These are phyloP conservation scores for Nevesoporus exiguus DNA, from an alignment of 768 basidiomycete species.

Conservation along the genomic window DNA sequence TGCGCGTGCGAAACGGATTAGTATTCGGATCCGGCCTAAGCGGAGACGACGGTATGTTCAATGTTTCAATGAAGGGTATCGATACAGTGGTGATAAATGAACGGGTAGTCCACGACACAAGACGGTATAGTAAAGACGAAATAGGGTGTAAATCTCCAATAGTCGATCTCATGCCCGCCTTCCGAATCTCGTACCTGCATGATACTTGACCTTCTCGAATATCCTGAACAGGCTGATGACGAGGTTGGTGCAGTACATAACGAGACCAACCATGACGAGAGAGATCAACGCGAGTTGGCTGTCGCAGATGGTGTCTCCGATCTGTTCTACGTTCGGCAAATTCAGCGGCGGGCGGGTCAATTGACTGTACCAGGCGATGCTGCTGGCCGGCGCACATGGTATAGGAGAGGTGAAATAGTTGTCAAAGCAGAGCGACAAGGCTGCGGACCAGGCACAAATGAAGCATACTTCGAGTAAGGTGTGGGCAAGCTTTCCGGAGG, in stretches of 20 bases:
- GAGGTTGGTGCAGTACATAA: slow-evolving; percentile 81
- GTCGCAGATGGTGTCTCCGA: slow-evolving; percentile 64
- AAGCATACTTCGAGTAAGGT: slow-evolving; percentile 86
- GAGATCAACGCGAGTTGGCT: slow-evolving; percentile 74
- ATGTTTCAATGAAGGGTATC: background rate
- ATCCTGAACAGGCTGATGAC: slow-evolving; percentile 83
- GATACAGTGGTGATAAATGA: slow-evolving; percentile 1
- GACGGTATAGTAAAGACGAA: background rate
- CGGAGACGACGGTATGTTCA: background rate
- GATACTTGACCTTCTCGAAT: slow-evolving; percentile 86
- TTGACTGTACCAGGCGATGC: slow-evolving; percentile 71
- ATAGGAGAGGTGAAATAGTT: slow-evolving; percentile 87
- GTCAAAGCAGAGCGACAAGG: slow-evolving; percentile 84
- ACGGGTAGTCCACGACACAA: background rate
- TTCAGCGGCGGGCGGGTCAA: slow-evolving; percentile 43
- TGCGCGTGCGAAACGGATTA: slow-evolving; percentile 13
- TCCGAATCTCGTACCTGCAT: slow-evolving; percentile 35
- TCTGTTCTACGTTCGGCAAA: slow-evolving; percentile 34
- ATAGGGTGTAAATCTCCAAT: background rate
- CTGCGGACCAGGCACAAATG: slow-evolving; percentile 92
- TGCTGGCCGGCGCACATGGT: slow-evolving; percentile 62
- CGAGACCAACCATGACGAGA: slow-evolving; percentile 71
- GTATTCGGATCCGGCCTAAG: background rate
- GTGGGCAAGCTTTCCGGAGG: slow-evolving; percentile 81
- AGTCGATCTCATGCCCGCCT: slow-evolving; percentile 12